Evolutionary conservation across 176 grass and related monocot species (phyloP).

Genomic region (Avena atlantica): DNA sequence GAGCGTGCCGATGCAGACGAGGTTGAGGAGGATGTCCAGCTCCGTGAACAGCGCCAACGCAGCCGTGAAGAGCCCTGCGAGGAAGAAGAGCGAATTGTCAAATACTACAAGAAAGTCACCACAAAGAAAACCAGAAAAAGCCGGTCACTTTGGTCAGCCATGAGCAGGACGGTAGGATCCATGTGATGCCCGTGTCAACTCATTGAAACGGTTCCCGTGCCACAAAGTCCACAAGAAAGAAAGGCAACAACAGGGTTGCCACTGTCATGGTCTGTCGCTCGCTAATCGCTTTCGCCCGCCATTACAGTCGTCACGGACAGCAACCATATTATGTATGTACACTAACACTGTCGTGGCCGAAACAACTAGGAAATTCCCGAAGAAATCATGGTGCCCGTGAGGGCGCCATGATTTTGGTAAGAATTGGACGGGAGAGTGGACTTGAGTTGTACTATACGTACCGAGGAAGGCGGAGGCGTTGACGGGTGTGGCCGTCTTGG

Average conservation of each 20-base stretch:
- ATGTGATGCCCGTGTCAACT: background rate
- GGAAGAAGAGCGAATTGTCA: background rate
- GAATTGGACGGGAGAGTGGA: background rate
- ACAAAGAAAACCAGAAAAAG: background rate
- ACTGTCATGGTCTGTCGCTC: background rate
- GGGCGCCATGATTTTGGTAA: background rate
- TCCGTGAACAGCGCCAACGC: constrained; percentile 88
- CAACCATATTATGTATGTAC: background rate
- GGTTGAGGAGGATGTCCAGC: constrained; percentile 82
- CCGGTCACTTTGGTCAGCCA: background rate
- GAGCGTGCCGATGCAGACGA: constrained; percentile 94
- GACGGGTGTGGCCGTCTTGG: constrained; percentile 72
- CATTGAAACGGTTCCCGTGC: background rate
- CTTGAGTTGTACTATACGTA: constrained; percentile 5
- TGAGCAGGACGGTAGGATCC: background rate
- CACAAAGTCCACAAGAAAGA: background rate
- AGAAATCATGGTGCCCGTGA: constrained; percentile 9
- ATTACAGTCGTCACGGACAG: constrained; percentile 14
- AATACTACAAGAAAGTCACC: background rate
- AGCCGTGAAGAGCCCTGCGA: constrained; percentile 74
- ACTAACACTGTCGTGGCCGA: background rate
- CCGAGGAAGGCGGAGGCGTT: constrained; percentile 89
- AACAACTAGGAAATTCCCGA: background rate
- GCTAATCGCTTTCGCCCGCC: constrained; percentile 14
- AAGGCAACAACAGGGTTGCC: background rate